Evolutionary conservation across 2,329 filamentous ascomycete genomes (phyloP), one percentile per base, ranked within the genome.

Genomic region (Phoma sp.): DNA sequence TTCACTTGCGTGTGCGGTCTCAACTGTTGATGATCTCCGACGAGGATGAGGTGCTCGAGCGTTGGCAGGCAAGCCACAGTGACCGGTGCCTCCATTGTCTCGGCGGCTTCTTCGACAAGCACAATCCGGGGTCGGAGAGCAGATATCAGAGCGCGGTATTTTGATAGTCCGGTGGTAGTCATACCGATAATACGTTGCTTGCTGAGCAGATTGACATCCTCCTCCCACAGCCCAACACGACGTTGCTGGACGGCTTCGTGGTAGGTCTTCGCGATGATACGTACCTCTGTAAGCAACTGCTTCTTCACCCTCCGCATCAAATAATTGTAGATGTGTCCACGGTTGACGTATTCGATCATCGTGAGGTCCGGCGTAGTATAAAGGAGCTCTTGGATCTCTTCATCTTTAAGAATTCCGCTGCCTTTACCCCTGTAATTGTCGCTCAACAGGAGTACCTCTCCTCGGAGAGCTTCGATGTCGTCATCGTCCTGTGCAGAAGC

Each of bases 21-120:
- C 2, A 96, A 79, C 67, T 96, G 92, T 71, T 91, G 84, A 62
- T 96, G 91, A 66, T 96, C 91, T 1, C 92, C 91, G 0, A 96
- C 85, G 1, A 89, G 77, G 47, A 89, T 84, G 26, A 89, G 75
- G 54, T 90, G 87, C 61, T 90, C 77, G 2, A 90, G 65, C 3
- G 83, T 83, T 18, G 86, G 81, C 28, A 89, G 70, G 67, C 86
- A 87, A 11, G 83, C 82, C 5, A 80, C 83, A 7, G 82, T 77
- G 37, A 89, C 78, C 1, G 84, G 84, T 6, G 85, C 84, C 67
- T 91, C 88, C 5, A 87, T 81, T 0, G 88, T 89, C 68, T 96
- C 90, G 0, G 90, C 91, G 0, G 90, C 89, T 75, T 95, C 89
- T 77, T 95, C 89, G 42, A 96, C 87, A 30, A 96, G 76, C 12